A percentile compares a stretch with the other conserved stretches of the same genome.
Evolutionary conservation across 306 rosid genomes (phyloP).

Genomic region (Cicer arietinum): DNA sequence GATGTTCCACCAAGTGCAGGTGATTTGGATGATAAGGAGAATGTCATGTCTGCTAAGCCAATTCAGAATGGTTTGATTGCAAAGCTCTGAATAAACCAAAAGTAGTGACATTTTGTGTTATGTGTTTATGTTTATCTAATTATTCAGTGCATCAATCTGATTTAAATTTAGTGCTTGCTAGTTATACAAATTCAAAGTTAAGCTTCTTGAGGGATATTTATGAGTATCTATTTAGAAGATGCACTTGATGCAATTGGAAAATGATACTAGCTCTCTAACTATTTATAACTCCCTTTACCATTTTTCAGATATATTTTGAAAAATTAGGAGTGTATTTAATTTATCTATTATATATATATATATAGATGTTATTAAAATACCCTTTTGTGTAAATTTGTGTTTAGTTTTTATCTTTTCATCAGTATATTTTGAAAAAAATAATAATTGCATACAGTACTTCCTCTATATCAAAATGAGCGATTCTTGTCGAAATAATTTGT

Average conservation of each 20-base stretch:
- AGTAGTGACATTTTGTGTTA: slow-evolving; percentile 1
- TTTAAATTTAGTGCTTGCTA: not conserved
- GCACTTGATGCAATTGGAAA: not conserved
- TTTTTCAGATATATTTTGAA: too few species aligned
- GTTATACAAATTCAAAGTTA: not conserved
- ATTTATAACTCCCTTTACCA: too few species aligned
- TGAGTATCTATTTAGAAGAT: not conserved
- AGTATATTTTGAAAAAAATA: too few species aligned
- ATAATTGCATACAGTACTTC: too few species aligned
- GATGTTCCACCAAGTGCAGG: slow-evolving; percentile 71
- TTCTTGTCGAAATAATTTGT: too few species aligned
- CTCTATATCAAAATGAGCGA: too few species aligned
- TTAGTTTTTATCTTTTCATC: too few species aligned
- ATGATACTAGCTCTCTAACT: not conserved
- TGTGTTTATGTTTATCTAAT: slow-evolving; percentile 6
- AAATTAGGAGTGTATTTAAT: too few species aligned
- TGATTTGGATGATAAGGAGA: slow-evolving; percentile 72
- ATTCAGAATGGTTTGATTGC: slow-evolving; percentile 64
- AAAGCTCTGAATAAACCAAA: slow-evolving; percentile 55
- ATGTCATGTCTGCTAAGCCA: slow-evolving; percentile 63
- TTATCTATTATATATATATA: too few species aligned
- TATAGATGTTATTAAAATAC: too few species aligned
- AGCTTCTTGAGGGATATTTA: not conserved
- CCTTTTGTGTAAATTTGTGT: too few species aligned
- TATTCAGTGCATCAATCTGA: not conserved